Conservation (phyloP, 306 rosid species). For the Cercis canadensis region DNA sequence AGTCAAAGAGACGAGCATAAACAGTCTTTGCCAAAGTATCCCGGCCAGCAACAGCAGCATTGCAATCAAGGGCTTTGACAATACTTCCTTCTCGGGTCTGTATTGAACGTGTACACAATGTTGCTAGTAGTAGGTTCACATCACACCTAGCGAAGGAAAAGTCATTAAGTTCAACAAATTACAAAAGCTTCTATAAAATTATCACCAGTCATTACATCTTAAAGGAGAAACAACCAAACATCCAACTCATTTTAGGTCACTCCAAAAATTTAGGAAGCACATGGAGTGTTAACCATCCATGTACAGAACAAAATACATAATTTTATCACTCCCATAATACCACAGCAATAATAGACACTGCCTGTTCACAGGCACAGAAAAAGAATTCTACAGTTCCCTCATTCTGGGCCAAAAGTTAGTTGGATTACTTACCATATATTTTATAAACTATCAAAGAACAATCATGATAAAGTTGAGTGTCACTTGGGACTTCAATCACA, state of each 20-base stretch:
- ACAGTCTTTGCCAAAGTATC: constrained; percentile 94
- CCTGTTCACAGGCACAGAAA: background rate
- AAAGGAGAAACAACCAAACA: constrained; percentile 30
- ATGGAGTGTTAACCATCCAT: too few relatives aligned
- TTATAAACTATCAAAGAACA: too few relatives aligned
- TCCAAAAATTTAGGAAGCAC: too few relatives aligned
- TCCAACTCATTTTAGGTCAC: constrained; percentile 17
- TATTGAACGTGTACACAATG: constrained; percentile 85
- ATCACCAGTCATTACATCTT: constrained; percentile 25
- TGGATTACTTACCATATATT: too few relatives aligned
- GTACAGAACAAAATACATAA: background rate
- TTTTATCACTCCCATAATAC: constrained; percentile 5
- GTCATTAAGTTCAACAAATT: constrained; percentile 13
- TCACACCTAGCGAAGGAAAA: constrained; percentile 68
- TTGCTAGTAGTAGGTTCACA: constrained; percentile 68
- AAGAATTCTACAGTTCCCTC: background rate
- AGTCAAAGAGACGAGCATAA: constrained; percentile 89
- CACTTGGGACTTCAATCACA: too few relatives aligned
- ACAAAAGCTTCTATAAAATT: constrained; percentile 6
- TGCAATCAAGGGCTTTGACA: constrained; percentile 89
- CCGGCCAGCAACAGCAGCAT: constrained; percentile 88
- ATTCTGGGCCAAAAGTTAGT: background rate
- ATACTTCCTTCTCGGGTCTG: constrained; percentile 95
- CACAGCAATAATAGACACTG: constrained; percentile 14
- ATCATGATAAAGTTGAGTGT: too few relatives aligned